Evolutionary conservation across 345 rosid species (phyloP).

Genomic region (Arabis alpina): DNA sequence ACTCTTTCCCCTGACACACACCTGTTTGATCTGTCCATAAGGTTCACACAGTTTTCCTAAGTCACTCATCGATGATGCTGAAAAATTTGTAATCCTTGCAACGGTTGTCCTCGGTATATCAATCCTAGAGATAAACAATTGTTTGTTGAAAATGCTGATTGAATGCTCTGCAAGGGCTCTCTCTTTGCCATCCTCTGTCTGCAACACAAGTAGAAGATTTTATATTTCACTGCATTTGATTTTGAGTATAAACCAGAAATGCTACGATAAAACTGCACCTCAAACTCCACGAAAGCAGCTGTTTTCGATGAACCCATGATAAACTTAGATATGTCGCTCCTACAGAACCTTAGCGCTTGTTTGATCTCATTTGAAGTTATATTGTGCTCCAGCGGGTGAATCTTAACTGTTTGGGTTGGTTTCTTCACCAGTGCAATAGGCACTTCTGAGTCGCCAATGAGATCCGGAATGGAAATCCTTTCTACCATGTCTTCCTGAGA

Average conservation of each 20-base stretch:
- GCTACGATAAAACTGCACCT: slow-evolving; percentile 40
- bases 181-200: slow-evolving; percentile 55
- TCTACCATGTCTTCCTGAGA: slow-evolving; percentile 35
- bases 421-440: slow-evolving; percentile 48
- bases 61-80: neutral
- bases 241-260: slow-evolving; percentile 1
- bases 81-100: slow-evolving; percentile 42
- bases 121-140: slow-evolving; percentile 46
- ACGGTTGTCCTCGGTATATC: slow-evolving; percentile 57
- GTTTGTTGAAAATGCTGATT: slow-evolving; percentile 34
- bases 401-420: slow-evolving; percentile 47
- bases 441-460: slow-evolving; percentile 50
- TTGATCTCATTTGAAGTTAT: slow-evolving; percentile 44
- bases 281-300: slow-evolving; percentile 49
- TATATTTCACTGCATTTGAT: neutral
- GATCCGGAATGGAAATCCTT: slow-evolving; percentile 43
- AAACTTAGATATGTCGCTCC: slow-evolving; percentile 39
- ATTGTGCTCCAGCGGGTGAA: slow-evolving; percentile 35
- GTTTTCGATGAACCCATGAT: slow-evolving; percentile 46
- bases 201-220: slow-evolving; percentile 21
- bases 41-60: slow-evolving; percentile 16
- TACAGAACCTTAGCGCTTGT: slow-evolving; percentile 47
- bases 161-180: slow-evolving; percentile 49
- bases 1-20: neutral
- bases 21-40: slow-evolving; percentile 31